A percentile compares a stretch with the other conserved stretches of the same genome.
Evolutionary conservation across 2,329 filamentous ascomycete species (phyloP).

Genomic region (Erysiphe neolycopersici): DNA sequence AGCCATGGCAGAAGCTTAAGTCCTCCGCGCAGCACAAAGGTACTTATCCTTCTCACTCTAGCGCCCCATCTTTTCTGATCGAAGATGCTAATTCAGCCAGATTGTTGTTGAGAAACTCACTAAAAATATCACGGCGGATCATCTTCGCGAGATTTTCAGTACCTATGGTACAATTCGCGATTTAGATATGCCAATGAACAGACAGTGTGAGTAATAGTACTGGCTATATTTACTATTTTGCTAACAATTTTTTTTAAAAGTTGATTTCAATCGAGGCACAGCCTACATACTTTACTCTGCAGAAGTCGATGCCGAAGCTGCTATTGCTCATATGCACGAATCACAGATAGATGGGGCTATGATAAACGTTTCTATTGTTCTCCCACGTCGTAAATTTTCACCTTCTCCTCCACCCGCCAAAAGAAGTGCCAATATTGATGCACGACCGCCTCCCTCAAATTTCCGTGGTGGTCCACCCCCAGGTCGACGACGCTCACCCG

Average conservation of each 20-base stretch:
- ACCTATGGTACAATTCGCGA: constrained; percentile 56
- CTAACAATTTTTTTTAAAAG: too few relatives aligned
- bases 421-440: constrained; percentile 30
- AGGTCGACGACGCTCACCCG: constrained; percentile 8
- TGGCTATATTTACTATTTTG: too few relatives aligned
- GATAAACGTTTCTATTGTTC: constrained; percentile 15
- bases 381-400: constrained; percentile 35
- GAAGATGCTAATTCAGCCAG: too few relatives aligned
- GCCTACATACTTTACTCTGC: constrained; percentile 72
- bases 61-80: too few relatives aligned
- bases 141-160: too few relatives aligned
- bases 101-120: too few relatives aligned
- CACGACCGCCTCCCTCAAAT: constrained; percentile 16
- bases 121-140: too few relatives aligned
- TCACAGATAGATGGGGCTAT: constrained; percentile 28
- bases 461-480: constrained; percentile 8
- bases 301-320: constrained; percentile 55
- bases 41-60: too few relatives aligned
- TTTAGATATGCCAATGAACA: constrained; percentile 72
- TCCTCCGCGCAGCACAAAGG: constrained; percentile 24
- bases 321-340: constrained; percentile 94
- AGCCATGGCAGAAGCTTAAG: constrained; percentile 11
- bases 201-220: constrained; percentile 35
- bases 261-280: constrained; percentile 72
- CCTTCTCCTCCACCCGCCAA: constrained; percentile 48